Evolutionary conservation across 352 stramenopile species (phyloP).

Genomic region (Pythium volutum): DNA sequence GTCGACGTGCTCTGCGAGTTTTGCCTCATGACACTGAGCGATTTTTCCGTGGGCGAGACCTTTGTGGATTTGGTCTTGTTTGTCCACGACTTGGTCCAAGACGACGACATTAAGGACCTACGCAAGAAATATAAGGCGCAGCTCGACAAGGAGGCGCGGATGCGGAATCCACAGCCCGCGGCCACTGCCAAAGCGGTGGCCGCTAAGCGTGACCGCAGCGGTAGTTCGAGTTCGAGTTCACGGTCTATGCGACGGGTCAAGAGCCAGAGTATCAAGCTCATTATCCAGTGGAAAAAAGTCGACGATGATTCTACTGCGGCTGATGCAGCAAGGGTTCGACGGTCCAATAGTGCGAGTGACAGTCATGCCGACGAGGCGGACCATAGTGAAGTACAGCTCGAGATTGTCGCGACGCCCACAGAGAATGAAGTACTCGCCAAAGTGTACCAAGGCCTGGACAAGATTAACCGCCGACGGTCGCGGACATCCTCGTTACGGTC

Average conservation of each 20-base stretch:
- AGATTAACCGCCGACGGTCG: conserved; percentile 69
- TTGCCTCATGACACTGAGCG: conserved; percentile 62
- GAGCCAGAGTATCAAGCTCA: conserved; percentile 59
- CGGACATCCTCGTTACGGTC: conserved; percentile 58
- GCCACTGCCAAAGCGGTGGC: neutral
- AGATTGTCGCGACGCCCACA: conserved; percentile 67
- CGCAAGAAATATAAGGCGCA: conserved; percentile 56
- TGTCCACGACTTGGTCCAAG: conserved; percentile 59
- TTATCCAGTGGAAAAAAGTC: conserved; percentile 63
- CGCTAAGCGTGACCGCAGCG: conserved; percentile 31
- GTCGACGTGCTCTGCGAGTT: conserved; percentile 81
- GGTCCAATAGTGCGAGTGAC: conserved; percentile 1
- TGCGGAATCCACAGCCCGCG: conserved; percentile 39
- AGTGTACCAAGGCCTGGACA: conserved; percentile 66
- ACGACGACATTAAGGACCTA: conserved; percentile 50
- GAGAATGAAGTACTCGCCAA: conserved; percentile 69
- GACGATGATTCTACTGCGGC: conserved; percentile 8
- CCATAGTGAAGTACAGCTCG: conserved; percentile 33
- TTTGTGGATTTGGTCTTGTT: conserved; percentile 77
- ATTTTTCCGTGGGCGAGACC: conserved; percentile 69
- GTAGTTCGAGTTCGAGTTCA: conserved; percentile 25
- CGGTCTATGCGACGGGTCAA: conserved; percentile 18
- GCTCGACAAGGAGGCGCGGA: conserved; percentile 53
- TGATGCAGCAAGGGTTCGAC: neutral
- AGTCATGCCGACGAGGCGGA: conserved; percentile 12